These are phyloP conservation scores for Lasiodiplodia gonubiensis DNA, from an alignment of 2,329 filamentous ascomycete species.

Conservation along the genomic window DNA sequence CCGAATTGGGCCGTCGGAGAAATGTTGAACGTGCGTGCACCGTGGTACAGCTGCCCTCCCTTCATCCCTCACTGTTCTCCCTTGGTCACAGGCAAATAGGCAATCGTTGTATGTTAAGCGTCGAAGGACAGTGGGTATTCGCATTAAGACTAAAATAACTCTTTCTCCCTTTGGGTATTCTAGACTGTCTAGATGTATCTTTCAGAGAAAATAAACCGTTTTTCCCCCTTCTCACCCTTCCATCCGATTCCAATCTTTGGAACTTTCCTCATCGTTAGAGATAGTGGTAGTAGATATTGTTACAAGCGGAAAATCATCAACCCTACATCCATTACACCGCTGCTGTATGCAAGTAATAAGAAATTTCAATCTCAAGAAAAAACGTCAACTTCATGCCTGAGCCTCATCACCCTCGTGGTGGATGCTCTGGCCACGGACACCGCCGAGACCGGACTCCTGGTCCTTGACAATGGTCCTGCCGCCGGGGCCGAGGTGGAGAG, in stretches of 20 bases:
- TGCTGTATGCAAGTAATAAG: slow-evolving; percentile 6
- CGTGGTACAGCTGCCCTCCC: not conserved
- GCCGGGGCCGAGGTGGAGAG: slow-evolving; percentile 40
- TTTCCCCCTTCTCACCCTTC: not conserved
- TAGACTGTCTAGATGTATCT: slow-evolving; percentile 2
- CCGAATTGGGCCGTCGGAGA: not conserved
- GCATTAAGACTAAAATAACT: slow-evolving; percentile 4
- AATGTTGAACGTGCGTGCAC: not conserved
- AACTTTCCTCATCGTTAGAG: slow-evolving; percentile 9
- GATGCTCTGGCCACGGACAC: slow-evolving; percentile 26
- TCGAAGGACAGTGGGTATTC: slow-evolving; percentile 21
- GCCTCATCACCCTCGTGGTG: slow-evolving; percentile 23
- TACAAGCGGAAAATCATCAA: slow-evolving; percentile 16
- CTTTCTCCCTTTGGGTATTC: not conserved
- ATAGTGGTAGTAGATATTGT: slow-evolving; percentile 14
- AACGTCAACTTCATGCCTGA: slow-evolving; percentile 16
- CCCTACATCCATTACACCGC: slow-evolving; percentile 6
- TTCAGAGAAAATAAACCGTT: not conserved
- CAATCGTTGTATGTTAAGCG: not conserved
- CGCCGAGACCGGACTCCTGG: slow-evolving; percentile 36
- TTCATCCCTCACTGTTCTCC: not conserved
- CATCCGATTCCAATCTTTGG: not conserved
- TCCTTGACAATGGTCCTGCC: slow-evolving; percentile 43
- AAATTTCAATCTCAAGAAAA: slow-evolving; percentile 3
- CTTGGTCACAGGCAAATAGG: not conserved